Evolutionary conservation across 805 yeast species (phyloP), one percentile per base, ranked within the genome.

Genomic region (Ogataea chonburiensis): DNA sequence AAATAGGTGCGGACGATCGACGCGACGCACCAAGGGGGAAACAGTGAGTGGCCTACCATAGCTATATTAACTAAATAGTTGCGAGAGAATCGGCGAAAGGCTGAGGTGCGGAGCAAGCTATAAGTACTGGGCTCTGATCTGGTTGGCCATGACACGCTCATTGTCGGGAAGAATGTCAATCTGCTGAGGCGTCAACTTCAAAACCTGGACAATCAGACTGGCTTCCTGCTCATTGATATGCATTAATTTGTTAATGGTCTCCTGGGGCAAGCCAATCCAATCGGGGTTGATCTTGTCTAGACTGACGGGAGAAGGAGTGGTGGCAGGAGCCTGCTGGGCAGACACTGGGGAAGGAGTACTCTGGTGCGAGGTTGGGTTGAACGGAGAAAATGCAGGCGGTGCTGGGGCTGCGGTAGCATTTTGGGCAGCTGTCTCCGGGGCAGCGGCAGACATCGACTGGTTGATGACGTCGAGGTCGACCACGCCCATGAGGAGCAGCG

Each of bases 401-500:
- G 31, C 32, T 34, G 38, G 25, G 16, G 30, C 34, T 28, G 36
- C 20, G 16, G 34, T 36, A 30, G 42, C 37, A 24, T 28, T 22
- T 30, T 14, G 34, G 18, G 32, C 39, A 24, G 42, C 24, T 22
- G 29, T 30, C 29, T 26, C 36, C 5, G 37, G 16, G 10, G 26
- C 13, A 17, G 46, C 18, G 17, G 38, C 45, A n/a, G 45, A 21
- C 59, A 56, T 51, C 11, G 85, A 75, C 42, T 77, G 75, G 22
- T 70, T 68, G n/a, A 83, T 76, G n/a, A 80, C 82, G 28, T 75
- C 78, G 24, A 71, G 67, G 54, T 82, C 85, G 15, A 84, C 75
- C 27, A 84, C 69, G 1, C 93, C 94, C 89, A 84, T 83, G 31
- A 82, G 66, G 13, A 84, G 61, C 43, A 84, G 64, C 2, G 88